Evolutionary conservation across 768 basidiomycete species (phyloP).

Genomic region (Lactarius hengduanensis): DNA sequence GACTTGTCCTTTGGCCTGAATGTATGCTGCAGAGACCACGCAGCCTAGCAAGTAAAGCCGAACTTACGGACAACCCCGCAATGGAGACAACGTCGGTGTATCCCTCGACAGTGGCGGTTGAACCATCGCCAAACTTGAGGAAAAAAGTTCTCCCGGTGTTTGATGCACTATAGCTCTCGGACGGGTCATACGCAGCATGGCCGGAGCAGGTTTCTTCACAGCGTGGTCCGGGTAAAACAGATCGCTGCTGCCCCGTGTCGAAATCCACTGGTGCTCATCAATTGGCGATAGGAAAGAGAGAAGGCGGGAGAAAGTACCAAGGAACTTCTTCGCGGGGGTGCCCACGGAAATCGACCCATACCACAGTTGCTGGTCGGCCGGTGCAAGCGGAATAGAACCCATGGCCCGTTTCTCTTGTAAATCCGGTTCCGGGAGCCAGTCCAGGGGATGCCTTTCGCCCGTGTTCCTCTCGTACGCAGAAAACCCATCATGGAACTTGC

Average conservation of each 20-base stretch:
- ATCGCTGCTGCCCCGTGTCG: conserved; percentile 32
- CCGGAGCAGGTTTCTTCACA: conserved; percentile 41
- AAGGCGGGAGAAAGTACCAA: conserved; percentile 35
- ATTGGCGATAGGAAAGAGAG: neutral
- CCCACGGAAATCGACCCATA: conserved; percentile 47
- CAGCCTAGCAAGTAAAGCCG: conserved; percentile 11
- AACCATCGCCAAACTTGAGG: conserved; percentile 51
- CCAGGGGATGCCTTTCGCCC: conserved; percentile 42
- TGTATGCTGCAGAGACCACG: neutral
- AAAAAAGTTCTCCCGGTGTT: conserved; percentile 38
- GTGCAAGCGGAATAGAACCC: conserved; percentile 38
- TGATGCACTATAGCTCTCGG: conserved; percentile 40
- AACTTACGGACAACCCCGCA: conserved; percentile 41
- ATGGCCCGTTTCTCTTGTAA: conserved; percentile 32
- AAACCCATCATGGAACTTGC: conserved; percentile 46
- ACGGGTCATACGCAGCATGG: conserved; percentile 41
- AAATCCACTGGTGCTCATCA: conserved; percentile 44
- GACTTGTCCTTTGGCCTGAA: conserved; percentile 30
- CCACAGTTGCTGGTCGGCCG: conserved; percentile 45
- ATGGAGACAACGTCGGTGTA: conserved; percentile 50
- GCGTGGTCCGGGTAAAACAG: conserved; percentile 44
- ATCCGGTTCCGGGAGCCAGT: conserved; percentile 9
- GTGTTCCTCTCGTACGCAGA: conserved; percentile 46
- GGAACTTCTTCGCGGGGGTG: conserved; percentile 44
- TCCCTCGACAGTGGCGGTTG: conserved; percentile 43